Evolutionary conservation across 306 rosid species (phyloP).

Genomic region (Medicago ruthenica): DNA sequence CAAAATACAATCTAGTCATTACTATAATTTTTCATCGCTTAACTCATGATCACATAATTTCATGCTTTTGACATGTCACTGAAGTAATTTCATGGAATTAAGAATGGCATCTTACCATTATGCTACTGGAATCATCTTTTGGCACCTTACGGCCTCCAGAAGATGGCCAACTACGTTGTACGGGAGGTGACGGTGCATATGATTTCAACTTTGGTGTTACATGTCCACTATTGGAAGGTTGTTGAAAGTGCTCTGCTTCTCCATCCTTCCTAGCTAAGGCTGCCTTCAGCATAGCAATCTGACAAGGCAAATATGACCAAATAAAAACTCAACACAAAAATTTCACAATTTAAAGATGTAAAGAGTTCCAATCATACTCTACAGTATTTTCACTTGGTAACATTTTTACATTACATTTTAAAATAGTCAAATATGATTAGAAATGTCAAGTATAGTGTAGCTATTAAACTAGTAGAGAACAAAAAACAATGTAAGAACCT

Average conservation of each 20-base stretch:
- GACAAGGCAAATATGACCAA: conserved; percentile 22
- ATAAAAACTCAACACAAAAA: conserved; percentile 6
- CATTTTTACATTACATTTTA: not conserved
- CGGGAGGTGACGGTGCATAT: conserved; percentile 61
- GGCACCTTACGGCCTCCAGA: conserved; percentile 54
- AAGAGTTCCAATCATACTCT: not conserved
- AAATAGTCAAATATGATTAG: not conserved
- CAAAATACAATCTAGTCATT: no score
- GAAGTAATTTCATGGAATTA: not conserved
- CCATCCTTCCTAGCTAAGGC: conserved; percentile 78
- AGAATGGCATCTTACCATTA: conserved; percentile 51
- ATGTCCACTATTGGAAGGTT: conserved; percentile 50
- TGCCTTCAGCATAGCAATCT: conserved; percentile 82
- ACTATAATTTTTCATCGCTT: not conserved
- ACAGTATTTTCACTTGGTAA: not conserved
- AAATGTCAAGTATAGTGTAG: not conserved
- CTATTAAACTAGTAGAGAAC: not conserved
- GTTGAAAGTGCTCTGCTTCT: conserved; percentile 55
- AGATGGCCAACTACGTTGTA: conserved; percentile 51
- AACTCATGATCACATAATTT: not conserved
- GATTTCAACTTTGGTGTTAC: conserved; percentile 61
- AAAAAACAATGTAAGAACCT: conserved; percentile 53
- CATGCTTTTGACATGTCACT: conserved; percentile 1
- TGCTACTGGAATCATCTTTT: conserved; percentile 60
- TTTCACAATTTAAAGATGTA: not conserved